Base-by-base conservation (phyloP, 352 stramenopile genomes). In the Thalassiosira hispida region DNA sequence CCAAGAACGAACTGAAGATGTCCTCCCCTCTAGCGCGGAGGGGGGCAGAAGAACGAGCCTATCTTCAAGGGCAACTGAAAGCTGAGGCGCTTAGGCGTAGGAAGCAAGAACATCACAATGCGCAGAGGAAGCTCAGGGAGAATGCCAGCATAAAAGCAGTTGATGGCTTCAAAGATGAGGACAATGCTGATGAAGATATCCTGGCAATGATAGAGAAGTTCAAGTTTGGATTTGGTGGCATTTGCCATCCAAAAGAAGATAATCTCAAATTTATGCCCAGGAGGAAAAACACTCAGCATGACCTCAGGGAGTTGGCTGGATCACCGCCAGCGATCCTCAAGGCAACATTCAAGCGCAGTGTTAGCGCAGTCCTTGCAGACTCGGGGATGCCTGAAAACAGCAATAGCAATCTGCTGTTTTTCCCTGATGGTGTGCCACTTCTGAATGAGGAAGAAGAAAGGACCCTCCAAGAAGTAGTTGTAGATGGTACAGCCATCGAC, bases 271-370 rank as follows among this genome's bases (percentile, higher is more conserved):
- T 33, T 20, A 11, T 33, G 7, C 23, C 16, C n/a, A 18, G 22
- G 12, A 68, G 69, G n/a, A 27, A 42, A 22, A 57, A 38, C 18
- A 38, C 16, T 42, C 44, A n/a, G 25, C 56, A 33, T 16, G 7
- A 55, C 23, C 40, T 47, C 1, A 56, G 51, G 11, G 63, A 67
- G 27, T 33, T 65, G 18, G 62, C 53, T 3, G 27, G 49, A 18
- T 75, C 61, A 20, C 75, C 75, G 23, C 67, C 68, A 44, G 20
- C 60, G 11, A 78, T 83, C 55, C 56, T 78, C 0, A 70, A 83
- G 22, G 65, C 40, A 40, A 49, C 74, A 25, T 74, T 82, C 18
- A 73, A 65, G 33, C 53, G 68, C 49, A 75, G 31, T 40, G 75
- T 78, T 2, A 74, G 51, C 42, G 63, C 46, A 20, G 62, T 77